Conservation (phyloP, 768 basidiomycete genomes). For the Lactifluus subvellereus region DNA sequence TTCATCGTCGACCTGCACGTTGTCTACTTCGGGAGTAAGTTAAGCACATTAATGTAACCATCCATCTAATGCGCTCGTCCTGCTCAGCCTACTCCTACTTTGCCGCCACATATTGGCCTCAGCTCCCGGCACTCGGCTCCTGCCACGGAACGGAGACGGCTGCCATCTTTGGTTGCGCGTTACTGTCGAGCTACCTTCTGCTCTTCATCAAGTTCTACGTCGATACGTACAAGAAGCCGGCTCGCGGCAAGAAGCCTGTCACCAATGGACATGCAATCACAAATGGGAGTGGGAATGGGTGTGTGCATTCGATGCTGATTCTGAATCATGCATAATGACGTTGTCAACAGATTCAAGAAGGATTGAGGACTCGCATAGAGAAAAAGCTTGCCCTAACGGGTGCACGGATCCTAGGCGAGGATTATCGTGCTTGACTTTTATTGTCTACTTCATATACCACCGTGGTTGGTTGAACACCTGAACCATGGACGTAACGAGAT, state of each 20-base stretch:
- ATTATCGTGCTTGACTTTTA: slow-evolving; percentile 14
- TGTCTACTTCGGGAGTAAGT: slow-evolving; percentile 94
- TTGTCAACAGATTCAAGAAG: slow-evolving; percentile 11
- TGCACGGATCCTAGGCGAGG: not conserved
- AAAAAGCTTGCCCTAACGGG: not conserved
- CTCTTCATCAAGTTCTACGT: slow-evolving; percentile 96
- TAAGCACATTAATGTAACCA: not conserved
- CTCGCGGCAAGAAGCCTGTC: slow-evolving; percentile 31
- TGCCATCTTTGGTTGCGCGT: slow-evolving; percentile 81
- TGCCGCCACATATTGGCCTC: slow-evolving; percentile 47
- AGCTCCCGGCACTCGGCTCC: slow-evolving; percentile 66
- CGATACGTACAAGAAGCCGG: slow-evolving; percentile 72
- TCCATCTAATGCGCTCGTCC: not conserved
- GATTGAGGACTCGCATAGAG: slow-evolving; percentile 13
- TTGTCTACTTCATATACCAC: slow-evolving; percentile 23
- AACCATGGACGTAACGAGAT: slow-evolving; percentile 10
- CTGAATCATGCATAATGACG: not conserved
- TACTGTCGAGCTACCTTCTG: slow-evolving; percentile 86
- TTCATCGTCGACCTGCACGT: slow-evolving; percentile 88
- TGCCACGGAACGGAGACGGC: slow-evolving; percentile 88
- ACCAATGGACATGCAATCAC: slow-evolving; percentile 46
- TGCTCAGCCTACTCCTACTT: slow-evolving; percentile 74
- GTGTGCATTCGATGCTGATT: slow-evolving; percentile 6
- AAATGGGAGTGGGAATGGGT: slow-evolving; percentile 34
- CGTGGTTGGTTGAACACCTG: slow-evolving; percentile 5